Percentiles rank a stretch among this genome's conserved stretches.
phyloP scores from a whole-genome alignment of 2,329 filamentous ascomycete species.

The Microsporum ferrugineum region DNA sequence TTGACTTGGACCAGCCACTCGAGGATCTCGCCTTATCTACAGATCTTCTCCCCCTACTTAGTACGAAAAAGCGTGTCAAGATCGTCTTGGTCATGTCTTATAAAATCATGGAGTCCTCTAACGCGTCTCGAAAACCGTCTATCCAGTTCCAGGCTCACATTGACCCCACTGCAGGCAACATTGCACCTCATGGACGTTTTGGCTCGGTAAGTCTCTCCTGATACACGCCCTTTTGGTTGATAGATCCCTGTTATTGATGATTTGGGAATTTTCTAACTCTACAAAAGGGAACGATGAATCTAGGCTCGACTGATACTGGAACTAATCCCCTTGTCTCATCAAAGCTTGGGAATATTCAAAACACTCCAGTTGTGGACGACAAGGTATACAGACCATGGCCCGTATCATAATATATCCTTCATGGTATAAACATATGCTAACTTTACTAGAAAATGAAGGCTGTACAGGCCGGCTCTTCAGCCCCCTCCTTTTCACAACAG shows the following conservation, averaged over 20 bases:
- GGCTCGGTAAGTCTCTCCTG: constrained; percentile 16
- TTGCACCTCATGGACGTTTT: constrained; percentile 18
- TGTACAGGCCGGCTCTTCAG: constrained; percentile 21
- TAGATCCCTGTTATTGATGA: not conserved
- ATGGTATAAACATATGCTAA: constrained; percentile 23
- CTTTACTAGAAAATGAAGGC: constrained; percentile 37
- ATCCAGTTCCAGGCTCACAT: constrained; percentile 15
- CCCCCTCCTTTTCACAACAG: constrained; percentile 12
- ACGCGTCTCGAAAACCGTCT: constrained; percentile 18
- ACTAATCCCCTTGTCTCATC: constrained; percentile 25
- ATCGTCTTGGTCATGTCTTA: constrained; percentile 21
- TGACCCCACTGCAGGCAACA: constrained; percentile 14
- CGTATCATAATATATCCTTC: constrained; percentile 4
- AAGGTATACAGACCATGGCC: constrained; percentile 23
- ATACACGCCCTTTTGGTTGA: not conserved
- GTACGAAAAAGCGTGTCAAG: not conserved
- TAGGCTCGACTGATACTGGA: constrained; percentile 17
- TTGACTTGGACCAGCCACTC: not conserved
- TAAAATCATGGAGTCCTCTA: constrained; percentile 18
- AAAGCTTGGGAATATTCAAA: constrained; percentile 26
- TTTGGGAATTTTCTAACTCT: not conserved
- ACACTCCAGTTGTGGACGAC: constrained; percentile 13
- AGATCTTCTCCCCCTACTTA: not conserved
- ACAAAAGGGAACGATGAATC: constrained; percentile 16
- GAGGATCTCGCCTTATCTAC: not conserved